These are phyloP conservation scores for Tricholoma bakamatsutake DNA, from an alignment of 768 basidiomycete genomes.

Conservation along the genomic window DNA sequence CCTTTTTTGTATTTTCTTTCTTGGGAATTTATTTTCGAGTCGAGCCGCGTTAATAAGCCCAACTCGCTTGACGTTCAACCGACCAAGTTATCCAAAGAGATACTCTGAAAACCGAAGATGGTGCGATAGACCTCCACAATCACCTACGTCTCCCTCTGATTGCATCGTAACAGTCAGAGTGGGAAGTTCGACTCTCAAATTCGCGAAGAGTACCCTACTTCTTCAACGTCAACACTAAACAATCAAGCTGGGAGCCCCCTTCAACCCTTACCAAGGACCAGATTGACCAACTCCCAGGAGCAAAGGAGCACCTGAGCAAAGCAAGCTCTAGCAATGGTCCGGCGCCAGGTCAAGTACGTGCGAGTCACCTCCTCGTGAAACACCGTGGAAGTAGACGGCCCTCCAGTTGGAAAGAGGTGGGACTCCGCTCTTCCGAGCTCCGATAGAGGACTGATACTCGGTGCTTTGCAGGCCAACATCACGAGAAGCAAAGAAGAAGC, in stretches of 20 bases:
- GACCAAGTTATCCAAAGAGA: neutral
- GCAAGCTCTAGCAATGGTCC: constrained; percentile 12
- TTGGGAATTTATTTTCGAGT: too few relatives aligned
- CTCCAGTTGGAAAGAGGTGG: constrained; percentile 80
- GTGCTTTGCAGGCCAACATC: constrained; percentile 52
- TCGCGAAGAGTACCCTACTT: constrained; percentile 81
- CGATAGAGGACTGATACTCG: neutral
- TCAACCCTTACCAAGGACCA: constrained; percentile 54
- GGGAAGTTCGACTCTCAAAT: constrained; percentile 87
- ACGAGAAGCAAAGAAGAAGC: constrained; percentile 88
- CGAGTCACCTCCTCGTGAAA: constrained; percentile 95
- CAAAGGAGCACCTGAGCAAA: constrained; percentile 38
- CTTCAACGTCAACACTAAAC: constrained; percentile 65
- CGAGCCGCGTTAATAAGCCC: too few relatives aligned
- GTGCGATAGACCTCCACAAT: constrained; percentile 1
- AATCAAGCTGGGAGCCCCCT: constrained; percentile 81
- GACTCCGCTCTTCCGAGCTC: constrained; percentile 13
- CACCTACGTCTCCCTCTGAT: neutral
- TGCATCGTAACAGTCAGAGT: constrained; percentile 26
- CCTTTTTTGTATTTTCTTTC: too few relatives aligned
- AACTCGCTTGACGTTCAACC: too few relatives aligned
- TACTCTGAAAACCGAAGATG: constrained; percentile 4
- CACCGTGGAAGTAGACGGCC: constrained; percentile 75
- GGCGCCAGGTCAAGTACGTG: constrained; percentile 61
- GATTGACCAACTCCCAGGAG: constrained; percentile 60